Evolutionary conservation across 805 yeast species (phyloP).

Genomic region (Middelhovenomyces tepae): DNA sequence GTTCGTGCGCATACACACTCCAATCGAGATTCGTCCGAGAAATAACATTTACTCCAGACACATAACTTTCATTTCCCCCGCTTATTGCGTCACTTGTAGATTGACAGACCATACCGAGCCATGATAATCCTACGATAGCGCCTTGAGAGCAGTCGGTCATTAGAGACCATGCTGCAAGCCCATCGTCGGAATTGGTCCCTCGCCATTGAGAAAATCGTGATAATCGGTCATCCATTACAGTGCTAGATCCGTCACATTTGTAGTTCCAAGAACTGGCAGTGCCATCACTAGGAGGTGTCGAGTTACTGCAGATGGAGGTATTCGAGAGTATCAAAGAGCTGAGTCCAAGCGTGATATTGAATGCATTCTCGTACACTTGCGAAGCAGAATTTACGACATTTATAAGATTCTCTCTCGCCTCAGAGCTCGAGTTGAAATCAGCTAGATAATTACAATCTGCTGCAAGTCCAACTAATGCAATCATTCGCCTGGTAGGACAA

Average conservation of each 20-base stretch:
- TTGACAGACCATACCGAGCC: conserved; percentile 29
- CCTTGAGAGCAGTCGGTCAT: conserved; percentile 27
- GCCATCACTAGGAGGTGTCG: conserved; percentile 12
- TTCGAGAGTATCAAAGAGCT: conserved; percentile 22
- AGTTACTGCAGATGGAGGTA: conserved; percentile 19
- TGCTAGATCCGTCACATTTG: conserved; percentile 15
- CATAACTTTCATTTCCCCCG: conserved; percentile 13
- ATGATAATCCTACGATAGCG: conserved; percentile 29
- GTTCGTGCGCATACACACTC: conserved; percentile 31
- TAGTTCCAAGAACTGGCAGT: conserved; percentile 22
- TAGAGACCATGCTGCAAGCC: conserved; percentile 29
- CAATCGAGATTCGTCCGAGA: conserved; percentile 26
- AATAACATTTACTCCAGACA: conserved; percentile 28
- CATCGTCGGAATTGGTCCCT: conserved; percentile 22
- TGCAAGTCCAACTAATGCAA: conserved; percentile 30
- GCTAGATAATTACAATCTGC: conserved; percentile 29
- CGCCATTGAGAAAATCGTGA: conserved; percentile 27
- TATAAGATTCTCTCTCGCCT: conserved; percentile 24
- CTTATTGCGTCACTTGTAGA: conserved; percentile 10
- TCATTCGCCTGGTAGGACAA: conserved; percentile 24
- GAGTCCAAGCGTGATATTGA: conserved; percentile 30
- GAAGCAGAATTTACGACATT: conserved; percentile 28
- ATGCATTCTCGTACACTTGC: conserved; percentile 26
- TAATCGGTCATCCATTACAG: conserved; percentile 22
- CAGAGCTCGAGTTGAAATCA: conserved; percentile 20